Evolutionary conservation across 2,329 filamentous ascomycete species (phyloP), one percentile per base, ranked within the genome.

Genomic region (Akanthomyces uredinophilus): DNA sequence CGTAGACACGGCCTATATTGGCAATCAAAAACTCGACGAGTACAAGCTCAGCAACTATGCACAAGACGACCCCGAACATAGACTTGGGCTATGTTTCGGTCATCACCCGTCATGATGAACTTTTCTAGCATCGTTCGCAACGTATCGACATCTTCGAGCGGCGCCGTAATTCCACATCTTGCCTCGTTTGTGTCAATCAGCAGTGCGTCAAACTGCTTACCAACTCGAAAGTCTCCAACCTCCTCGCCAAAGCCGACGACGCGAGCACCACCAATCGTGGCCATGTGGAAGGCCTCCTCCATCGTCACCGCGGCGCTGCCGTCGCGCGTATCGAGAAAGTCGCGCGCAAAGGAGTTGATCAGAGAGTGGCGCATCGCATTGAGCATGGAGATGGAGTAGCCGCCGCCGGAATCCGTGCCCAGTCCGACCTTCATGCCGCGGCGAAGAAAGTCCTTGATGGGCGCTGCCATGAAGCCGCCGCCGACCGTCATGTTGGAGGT

Each of bases 51-150:
- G 20, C 32, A 41, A 27, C 63, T 56, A 60, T 70, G 66, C 7
- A 73, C 70, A 52, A 63, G 63, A 29, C 73, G 70, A 1, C 84
- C 84, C 7, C 71, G 68, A 0, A 87, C 81, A 70, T 77, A 87
- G 0, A 87, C 85, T 22, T 76, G 69, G 0, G 70, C 68, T 57
- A 87, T 84, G 65, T 87, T 87, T 5, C 86, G 75, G 68, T 88
- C 86, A 68, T 88, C 85, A 0, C 83, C 85, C 2, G 84, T 87
- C 83, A 87, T 87, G 35, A 88, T 66, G 63, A 86, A 88, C 74
- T 87, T 88, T 61, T 87, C 83, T 63, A 87, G 83, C 20, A 85
- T 73, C 0, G 73, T 79, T 53, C 71, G 68, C 0, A 73, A 46
- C 0, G 72, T 72, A 56, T 87, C 84, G 0, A 72, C 73, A 0